Percentiles rank a stretch among this genome's conserved stretches.
Conservation (phyloP, 495 filamentous ascomycete genomes). For the Thermochaetoides thermophila region DNA sequence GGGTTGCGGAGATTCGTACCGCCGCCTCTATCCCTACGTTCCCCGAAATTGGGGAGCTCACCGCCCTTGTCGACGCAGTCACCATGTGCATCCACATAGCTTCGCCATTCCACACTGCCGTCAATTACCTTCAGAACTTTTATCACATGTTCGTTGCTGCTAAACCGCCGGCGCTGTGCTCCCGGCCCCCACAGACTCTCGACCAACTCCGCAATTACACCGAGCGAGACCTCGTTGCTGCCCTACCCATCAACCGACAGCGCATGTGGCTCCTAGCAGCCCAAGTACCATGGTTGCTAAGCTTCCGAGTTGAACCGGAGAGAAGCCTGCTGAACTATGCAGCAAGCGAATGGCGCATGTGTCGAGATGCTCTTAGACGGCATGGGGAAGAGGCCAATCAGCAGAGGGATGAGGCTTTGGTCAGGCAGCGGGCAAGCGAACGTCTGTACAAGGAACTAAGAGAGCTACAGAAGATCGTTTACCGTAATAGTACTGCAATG, state of each 20-base stretch:
- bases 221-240: slow-evolving; percentile 23
- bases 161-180: slow-evolving; percentile 29
- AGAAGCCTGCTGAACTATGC: slow-evolving; percentile 25
- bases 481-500: slow-evolving; percentile 14
- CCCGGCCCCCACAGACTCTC: slow-evolving; percentile 16
- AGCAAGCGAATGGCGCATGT: slow-evolving; percentile 18
- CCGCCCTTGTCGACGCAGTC: slow-evolving; percentile 70
- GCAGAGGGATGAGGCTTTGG: slow-evolving; percentile 6
- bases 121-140: slow-evolving; percentile 37
- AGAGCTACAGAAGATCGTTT: slow-evolving; percentile 13
- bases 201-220: slow-evolving; percentile 12
- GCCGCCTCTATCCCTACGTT: slow-evolving; percentile 29
- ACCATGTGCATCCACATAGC: slow-evolving; percentile 41
- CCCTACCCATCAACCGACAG: slow-evolving; percentile 27
- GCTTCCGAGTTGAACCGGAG: slow-evolving; percentile 26
- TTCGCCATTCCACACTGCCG: slow-evolving; percentile 32
- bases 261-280: slow-evolving; percentile 27
- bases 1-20: slow-evolving; percentile 23
- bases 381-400: too few species aligned
- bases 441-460: slow-evolving; percentile 14
- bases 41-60: slow-evolving; percentile 60
- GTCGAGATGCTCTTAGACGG: too few species aligned
- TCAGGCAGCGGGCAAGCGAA: slow-evolving; percentile 12
- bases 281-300: slow-evolving; percentile 31
- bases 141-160: slow-evolving; percentile 32